phyloP scores from a whole-genome alignment of 169 alveolate genomes.

The Plasmodium gaboni region DNA sequence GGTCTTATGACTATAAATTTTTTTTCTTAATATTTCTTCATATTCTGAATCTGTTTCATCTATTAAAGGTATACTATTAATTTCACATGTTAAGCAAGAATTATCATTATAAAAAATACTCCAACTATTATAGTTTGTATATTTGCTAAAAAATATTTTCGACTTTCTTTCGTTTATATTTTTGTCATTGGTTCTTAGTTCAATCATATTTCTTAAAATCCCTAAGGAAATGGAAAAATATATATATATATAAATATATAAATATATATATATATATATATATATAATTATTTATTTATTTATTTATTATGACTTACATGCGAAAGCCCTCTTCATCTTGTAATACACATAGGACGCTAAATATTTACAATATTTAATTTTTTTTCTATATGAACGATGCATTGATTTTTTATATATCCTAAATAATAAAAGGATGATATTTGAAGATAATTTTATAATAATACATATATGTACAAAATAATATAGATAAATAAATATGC shows the following conservation, averaged over 20 bases:
- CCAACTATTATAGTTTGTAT: conserved; percentile 54
- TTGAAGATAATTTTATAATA: conserved; percentile 14
- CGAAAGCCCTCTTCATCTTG: neutral
- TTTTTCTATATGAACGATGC: conserved; percentile 10
- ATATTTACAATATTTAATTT: neutral
- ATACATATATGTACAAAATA: conserved; percentile 31
- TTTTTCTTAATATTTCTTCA: neutral
- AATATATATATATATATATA: neutral
- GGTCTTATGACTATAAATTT: neutral
- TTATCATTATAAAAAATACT: conserved; percentile 25
- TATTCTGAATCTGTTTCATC: neutral
- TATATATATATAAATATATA: neutral
- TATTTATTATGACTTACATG: conserved; percentile 11
- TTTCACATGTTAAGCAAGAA: neutral
- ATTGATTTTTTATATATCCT: conserved; percentile 25
- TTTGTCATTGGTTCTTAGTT: neutral
- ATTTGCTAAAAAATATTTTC: conserved; percentile 57
- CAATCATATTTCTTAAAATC: conserved; percentile 4
- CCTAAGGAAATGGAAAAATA: conserved; percentile 9
- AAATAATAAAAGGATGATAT: neutral
- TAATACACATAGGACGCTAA: neutral
- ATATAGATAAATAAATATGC: conserved; percentile 33
- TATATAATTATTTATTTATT: neutral
- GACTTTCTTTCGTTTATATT: neutral
- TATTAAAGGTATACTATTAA: neutral